Evolutionary conservation across 164 flowering plant species (phyloP), one percentile per base, ranked within the genome.

Genomic region (Brasenia schreberi): DNA sequence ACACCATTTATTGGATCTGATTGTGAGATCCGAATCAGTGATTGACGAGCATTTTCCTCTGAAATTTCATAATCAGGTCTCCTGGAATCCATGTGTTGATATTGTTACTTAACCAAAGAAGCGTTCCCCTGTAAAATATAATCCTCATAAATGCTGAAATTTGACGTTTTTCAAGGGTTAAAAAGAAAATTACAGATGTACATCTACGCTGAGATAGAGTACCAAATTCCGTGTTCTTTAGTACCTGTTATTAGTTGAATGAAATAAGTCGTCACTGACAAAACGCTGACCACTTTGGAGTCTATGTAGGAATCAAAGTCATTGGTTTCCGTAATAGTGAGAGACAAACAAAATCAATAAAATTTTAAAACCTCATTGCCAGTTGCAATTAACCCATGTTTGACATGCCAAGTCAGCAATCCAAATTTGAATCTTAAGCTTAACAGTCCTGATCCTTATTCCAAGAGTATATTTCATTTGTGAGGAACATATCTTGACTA

Each of bases 11-110:
- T 66, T 63, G 73, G 73, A 66, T 61, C 45, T 7, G 66, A 60
- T 56, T 66, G 63, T 39, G 73, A 71, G 65, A 71, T 71, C 62
- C 27, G 69, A 4, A 71, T 71, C 58, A 71, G 73, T n/a, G 65
- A 71, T 44, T 71, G 62, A n/a, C 69, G 68, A 62, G 59, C 63
- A 11, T 27, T 43, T 56, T 71, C 73, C 5, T 63, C 69, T 42
- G 73, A 71, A 66, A 71, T 61, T 58, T 45, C 63, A 43, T 58
- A 6, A 65, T n/a, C 18, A 10, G 64, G 67, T 6, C 44, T 4
- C 7, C 18, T 23, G 42, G 59, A 9, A 43, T 53, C 72, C 72
- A 69, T 69, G n/a, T 45, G 12, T 45, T 12, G 7, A 45, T 7
- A 45, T 45, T 12, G 53, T 12, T 23, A 23, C 27, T 23, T 23